A percentile compares a stretch with the other conserved stretches of the same genome.
Conservation (phyloP, 2,329 filamentous ascomycete species). For the Ophiocordyceps robertsii region DNA sequence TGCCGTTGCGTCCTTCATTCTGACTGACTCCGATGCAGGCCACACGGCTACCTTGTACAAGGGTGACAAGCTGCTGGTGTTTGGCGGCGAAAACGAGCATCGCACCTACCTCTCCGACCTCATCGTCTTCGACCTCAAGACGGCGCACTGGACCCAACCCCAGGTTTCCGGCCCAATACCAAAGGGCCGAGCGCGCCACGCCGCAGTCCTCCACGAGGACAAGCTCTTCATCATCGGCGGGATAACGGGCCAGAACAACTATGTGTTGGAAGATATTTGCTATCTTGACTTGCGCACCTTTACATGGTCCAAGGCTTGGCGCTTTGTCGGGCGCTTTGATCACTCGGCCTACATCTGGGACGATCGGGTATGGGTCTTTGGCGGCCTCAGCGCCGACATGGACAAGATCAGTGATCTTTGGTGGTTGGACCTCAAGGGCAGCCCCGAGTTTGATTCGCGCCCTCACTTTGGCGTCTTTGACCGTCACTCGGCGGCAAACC, state of each 20-base stretch:
- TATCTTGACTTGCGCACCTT: slow-evolving; percentile 95
- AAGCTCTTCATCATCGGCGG: slow-evolving; percentile 93
- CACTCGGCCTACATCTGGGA: slow-evolving; percentile 89
- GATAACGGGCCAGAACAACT: slow-evolving; percentile 85
- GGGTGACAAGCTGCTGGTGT: slow-evolving; percentile 89
- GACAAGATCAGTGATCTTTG: slow-evolving; percentile 91
- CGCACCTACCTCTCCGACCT: slow-evolving; percentile 90
- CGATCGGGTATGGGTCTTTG: slow-evolving; percentile 91
- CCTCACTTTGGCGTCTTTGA: slow-evolving; percentile 43
- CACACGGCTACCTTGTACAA: slow-evolving; percentile 92
- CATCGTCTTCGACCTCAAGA: slow-evolving; percentile 89
- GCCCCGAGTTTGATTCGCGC: slow-evolving; percentile 65
- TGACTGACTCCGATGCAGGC: slow-evolving; percentile 36
- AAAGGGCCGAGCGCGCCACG: slow-evolving; percentile 82
- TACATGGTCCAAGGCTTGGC: slow-evolving; percentile 94
- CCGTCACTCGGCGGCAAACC: slow-evolving; percentile 26
- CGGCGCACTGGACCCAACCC: slow-evolving; percentile 90
- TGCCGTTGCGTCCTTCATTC: not conserved
- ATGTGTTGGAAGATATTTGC: slow-evolving; percentile 89
- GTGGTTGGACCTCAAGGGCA: slow-evolving; percentile 93
- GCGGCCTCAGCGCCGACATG: slow-evolving; percentile 90
- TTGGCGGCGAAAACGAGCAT: slow-evolving; percentile 96
- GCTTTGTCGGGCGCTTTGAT: slow-evolving; percentile 87
- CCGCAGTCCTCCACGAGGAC: slow-evolving; percentile 88
- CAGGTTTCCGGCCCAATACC: slow-evolving; percentile 74